phyloP scores from a whole-genome alignment of 495 filamentous ascomycete genomes.

The Neurospora sp. region DNA sequence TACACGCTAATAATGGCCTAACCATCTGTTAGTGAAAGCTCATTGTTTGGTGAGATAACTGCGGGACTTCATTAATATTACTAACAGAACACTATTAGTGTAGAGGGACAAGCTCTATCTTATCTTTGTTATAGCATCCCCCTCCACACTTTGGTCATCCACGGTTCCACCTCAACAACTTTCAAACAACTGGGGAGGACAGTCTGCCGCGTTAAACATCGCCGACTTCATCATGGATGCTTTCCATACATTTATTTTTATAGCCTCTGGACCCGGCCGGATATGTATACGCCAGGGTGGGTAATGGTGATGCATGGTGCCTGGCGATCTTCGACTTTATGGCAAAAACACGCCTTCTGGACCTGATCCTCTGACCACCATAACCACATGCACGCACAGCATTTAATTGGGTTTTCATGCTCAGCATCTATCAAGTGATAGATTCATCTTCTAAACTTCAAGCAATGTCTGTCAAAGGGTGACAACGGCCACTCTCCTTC shows the following conservation, averaged over 20 bases:
- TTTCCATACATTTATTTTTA: too few species aligned
- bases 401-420: not conserved
- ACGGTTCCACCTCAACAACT: too few species aligned
- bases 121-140: not conserved
- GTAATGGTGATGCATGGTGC: not conserved
- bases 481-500: not conserved
- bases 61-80: not conserved
- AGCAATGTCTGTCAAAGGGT: not conserved
- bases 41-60: not conserved
- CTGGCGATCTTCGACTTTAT: not conserved
- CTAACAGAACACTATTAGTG: not conserved
- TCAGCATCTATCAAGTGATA: not conserved
- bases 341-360: too few species aligned
- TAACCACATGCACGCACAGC: not conserved
- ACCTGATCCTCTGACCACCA: not conserved
- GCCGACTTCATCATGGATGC: too few species aligned
- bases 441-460: not conserved
- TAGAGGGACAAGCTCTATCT: not conserved
- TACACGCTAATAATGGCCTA: not conserved
- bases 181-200: too few species aligned
- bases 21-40: not conserved
- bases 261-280: not conserved
- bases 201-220: too few species aligned
- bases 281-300: not conserved
- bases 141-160: too few species aligned